phyloP scores from a whole-genome alignment of 2,329 filamentous ascomycete genomes.

The Anisogramma anomala region DNA sequence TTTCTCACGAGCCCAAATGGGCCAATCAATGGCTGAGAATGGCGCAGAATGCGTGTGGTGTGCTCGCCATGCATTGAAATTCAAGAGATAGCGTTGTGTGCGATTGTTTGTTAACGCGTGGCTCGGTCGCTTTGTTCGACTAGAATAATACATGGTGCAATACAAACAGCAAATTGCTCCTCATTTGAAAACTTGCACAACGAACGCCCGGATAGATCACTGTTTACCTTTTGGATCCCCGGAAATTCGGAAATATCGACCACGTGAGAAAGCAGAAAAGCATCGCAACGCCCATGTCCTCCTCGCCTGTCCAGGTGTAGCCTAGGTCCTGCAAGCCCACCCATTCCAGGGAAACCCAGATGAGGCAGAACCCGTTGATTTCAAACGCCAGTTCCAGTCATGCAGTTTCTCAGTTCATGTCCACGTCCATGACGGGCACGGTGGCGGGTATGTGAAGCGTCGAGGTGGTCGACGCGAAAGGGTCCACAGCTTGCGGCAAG shows the following conservation, averaged over 20 bases:
- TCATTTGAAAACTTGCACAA: constrained; percentile 18
- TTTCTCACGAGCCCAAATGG: too few species aligned
- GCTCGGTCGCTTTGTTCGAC: too few species aligned
- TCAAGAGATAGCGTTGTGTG: too few species aligned
- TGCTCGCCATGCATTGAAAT: too few species aligned
- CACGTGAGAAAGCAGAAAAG: background rate
- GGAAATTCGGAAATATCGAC: background rate
- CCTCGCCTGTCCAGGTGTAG: constrained; percentile 1
- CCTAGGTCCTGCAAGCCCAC: constrained; percentile 2
- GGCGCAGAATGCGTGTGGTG: too few species aligned
- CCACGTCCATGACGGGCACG: constrained; percentile 23
- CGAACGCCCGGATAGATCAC: constrained; percentile 22
- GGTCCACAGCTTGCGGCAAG: constrained; percentile 25
- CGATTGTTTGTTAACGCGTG: too few species aligned
- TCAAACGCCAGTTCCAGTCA: constrained; percentile 12
- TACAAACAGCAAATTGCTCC: constrained; percentile 6
- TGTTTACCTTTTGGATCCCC: constrained; percentile 13
- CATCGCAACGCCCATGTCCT: constrained; percentile 6
- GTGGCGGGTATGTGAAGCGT: constrained; percentile 6
- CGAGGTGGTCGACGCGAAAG: constrained; percentile 11
- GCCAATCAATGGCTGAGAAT: too few species aligned
- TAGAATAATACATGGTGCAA: too few species aligned
- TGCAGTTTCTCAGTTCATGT: constrained; percentile 25
- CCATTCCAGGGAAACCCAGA: constrained; percentile 1
- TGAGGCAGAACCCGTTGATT: constrained; percentile 1